Conservation (phyloP, 169 alveolate species). For the Perkinsus olseni region DNA sequence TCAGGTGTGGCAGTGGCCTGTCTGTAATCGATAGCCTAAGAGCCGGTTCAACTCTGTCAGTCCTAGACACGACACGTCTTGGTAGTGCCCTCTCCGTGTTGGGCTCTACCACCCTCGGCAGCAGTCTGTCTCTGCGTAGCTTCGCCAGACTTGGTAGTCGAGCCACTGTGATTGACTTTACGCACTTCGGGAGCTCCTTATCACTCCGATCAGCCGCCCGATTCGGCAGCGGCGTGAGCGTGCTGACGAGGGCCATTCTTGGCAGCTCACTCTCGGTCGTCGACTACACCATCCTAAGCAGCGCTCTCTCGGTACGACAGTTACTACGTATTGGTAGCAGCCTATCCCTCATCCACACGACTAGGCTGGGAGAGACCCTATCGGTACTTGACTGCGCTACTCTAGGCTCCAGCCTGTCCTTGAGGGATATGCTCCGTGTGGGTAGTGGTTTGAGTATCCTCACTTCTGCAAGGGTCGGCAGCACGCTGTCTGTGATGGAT, state of each 20-base stretch:
- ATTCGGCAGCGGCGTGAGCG: neutral
- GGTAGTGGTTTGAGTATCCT: neutral
- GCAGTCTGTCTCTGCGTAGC: neutral
- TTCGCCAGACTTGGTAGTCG: neutral
- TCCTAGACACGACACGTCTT: neutral
- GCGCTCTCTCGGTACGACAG: neutral
- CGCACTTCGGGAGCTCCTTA: slow-evolving; percentile 16
- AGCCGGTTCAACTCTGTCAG: neutral
- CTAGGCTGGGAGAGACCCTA: neutral
- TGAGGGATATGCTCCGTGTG: neutral
- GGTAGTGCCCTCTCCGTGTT: neutral
- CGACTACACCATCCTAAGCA: neutral
- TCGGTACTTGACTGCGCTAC: neutral
- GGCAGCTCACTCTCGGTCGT: neutral
- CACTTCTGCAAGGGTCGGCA: neutral
- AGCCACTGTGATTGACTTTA: neutral
- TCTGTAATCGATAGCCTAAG: neutral
- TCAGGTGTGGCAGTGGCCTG: neutral
- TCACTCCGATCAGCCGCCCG: slow-evolving; percentile 3
- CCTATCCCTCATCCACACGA: neutral
- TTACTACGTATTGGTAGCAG: neutral
- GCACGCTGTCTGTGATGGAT: neutral
- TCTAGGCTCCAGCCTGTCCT: neutral
- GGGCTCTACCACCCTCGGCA: neutral
- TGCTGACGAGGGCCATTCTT: slow-evolving; percentile 10